phyloP scores from a whole-genome alignment of 2,329 filamentous ascomycete species.

The Phialemoniopsis sp. region DNA sequence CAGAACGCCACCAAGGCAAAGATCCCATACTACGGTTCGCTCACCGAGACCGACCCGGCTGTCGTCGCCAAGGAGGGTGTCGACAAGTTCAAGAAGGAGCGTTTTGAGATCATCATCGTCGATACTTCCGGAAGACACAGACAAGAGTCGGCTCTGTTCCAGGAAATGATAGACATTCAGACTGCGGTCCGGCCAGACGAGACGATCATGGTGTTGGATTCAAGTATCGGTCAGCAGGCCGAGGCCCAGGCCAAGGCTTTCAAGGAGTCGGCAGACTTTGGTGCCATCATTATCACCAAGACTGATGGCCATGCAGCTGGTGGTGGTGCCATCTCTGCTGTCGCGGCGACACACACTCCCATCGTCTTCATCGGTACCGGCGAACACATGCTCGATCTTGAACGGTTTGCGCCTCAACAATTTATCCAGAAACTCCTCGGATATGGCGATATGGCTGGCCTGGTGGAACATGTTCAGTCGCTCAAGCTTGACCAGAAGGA shows the following conservation, averaged over 20 bases:
- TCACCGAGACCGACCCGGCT: slow-evolving; percentile 94
- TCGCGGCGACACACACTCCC: slow-evolving; percentile 91
- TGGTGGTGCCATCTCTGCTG: slow-evolving; percentile 95
- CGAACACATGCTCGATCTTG: slow-evolving; percentile 93
- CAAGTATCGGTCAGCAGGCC: slow-evolving; percentile 93
- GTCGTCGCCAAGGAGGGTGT: slow-evolving; percentile 93
- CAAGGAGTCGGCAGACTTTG: slow-evolving; percentile 95
- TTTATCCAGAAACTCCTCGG: slow-evolving; percentile 93
- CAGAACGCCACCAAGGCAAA: slow-evolving; percentile 99
- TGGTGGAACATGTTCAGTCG: slow-evolving; percentile 95
- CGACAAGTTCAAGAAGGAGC: slow-evolving; percentile 98
- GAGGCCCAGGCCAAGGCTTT: slow-evolving; percentile 94
- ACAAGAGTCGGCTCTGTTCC: slow-evolving; percentile 91
- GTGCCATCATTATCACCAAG: slow-evolving; percentile 98
- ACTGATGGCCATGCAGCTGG: slow-evolving; percentile 94
- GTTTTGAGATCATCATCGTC: slow-evolving; percentile 97
- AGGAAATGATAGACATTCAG: slow-evolving; percentile 98
- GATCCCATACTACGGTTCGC: slow-evolving; percentile 95
- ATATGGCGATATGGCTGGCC: slow-evolving; percentile 93
- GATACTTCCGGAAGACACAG: slow-evolving; percentile 94
- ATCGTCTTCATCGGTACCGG: slow-evolving; percentile 98
- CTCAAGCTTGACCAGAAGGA: slow-evolving; percentile 97
- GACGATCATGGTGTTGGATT: slow-evolving; percentile 97
- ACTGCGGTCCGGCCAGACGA: slow-evolving; percentile 86
- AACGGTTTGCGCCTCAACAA: slow-evolving; percentile 86